These are phyloP conservation scores for Fusarium sp. DNA, from an alignment of 2,329 filamentous ascomycete genomes.

Conservation along the genomic window DNA sequence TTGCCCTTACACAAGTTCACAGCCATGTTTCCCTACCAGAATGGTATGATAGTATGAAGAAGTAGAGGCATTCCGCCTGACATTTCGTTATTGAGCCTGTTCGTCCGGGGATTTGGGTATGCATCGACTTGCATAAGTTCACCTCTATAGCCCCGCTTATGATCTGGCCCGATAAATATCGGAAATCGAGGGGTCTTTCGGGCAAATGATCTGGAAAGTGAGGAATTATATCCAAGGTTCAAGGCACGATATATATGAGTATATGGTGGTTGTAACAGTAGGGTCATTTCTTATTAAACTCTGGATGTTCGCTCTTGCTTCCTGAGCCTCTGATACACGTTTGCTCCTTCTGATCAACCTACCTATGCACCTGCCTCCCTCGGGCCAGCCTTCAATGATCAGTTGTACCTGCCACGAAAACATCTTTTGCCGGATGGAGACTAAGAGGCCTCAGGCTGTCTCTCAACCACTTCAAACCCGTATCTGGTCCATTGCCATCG, in stretches of 20 bases:
- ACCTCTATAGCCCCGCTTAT: conserved; percentile 39
- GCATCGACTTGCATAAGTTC: conserved; percentile 28
- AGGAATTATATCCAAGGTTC: conserved; percentile 14
- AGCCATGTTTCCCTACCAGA: not conserved
- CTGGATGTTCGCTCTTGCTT: conserved; percentile 15
- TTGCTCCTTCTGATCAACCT: not conserved
- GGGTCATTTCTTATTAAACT: conserved; percentile 27
- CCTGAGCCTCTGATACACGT: not conserved
- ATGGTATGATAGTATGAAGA: conserved; percentile 1
- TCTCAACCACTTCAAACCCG: not conserved
- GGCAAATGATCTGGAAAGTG: conserved; percentile 9
- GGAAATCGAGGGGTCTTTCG: conserved; percentile 32
- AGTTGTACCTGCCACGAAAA: conserved; percentile 2
- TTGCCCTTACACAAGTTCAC: not conserved
- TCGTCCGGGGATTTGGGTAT: conserved; percentile 6
- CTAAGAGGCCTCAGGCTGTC: not conserved
- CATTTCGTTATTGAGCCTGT: conserved; percentile 4
- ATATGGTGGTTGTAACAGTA: conserved; percentile 9
- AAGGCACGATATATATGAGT: conserved; percentile 35
- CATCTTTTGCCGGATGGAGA: not conserved
- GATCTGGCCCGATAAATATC: conserved; percentile 45
- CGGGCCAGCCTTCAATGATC: not conserved
- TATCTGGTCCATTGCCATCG: not conserved
- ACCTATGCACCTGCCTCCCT: not conserved
- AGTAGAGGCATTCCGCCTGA: not conserved